Evolutionary conservation across 1,284 basidiomycete species (phyloP), one percentile per base, ranked within the genome.

Genomic region (Vanrija sp.): DNA sequence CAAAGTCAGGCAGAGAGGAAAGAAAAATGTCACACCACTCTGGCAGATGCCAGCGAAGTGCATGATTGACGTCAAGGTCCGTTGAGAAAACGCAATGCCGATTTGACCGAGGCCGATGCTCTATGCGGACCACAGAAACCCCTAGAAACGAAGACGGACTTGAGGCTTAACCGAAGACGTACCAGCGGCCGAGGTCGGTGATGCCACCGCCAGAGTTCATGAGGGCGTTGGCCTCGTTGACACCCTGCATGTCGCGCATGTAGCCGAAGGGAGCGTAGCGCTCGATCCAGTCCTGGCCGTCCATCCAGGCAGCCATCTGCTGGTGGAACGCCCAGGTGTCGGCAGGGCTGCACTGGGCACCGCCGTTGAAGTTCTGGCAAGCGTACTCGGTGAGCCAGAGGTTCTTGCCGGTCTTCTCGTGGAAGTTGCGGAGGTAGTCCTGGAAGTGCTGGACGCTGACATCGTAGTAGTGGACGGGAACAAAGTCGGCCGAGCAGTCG

Each of bases 201-300:
- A 75, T 72, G 48, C 41, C 36, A 18, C 73, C 73, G 36, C 55
- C 54, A 6, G 61, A 53, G 59, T 67, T 63, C 73, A 77, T 76
- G 45, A 76, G 78, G 48, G 77, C 72, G 75, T 90, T 87, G 43
- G 75, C 69, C 23, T 75, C 62, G 78, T 87, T 85, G 67, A 89
- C 86, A 49, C 83, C 82, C 55, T 80, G 77, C 81, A 91, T 81
- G 66, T 87, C 74, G 55, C 81, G 68, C 83, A 88, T 84, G 46
- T 80, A 77, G 68, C 88, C 87, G 69, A 89, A 92, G 39, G 83
- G 82, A 66, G 83, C 83, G 73, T 85, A 87, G 25, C 77, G 77
- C 42, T 77, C 66, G 45, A 91, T 77, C 68, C 78, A 86, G 41
- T 68, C 48, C 16, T 82, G 80, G 24, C 58, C 55, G 58, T 88